These are phyloP conservation scores for Aphanocladium album DNA, from an alignment of 2,329 filamentous ascomycete genomes.

Conservation along the genomic window DNA sequence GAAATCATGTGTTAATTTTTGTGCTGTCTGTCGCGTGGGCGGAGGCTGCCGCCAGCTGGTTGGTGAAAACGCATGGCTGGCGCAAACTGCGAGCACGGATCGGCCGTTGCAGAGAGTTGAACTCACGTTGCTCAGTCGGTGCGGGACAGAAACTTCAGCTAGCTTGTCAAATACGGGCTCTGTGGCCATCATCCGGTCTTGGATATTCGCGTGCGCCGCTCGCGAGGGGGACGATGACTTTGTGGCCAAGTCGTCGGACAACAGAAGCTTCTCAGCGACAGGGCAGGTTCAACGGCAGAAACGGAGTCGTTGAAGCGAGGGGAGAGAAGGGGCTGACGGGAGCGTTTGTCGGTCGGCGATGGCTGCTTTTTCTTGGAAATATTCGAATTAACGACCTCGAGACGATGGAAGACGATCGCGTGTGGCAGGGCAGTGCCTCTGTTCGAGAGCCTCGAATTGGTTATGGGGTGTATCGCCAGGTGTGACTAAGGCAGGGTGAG, in stretches of 20 bases:
- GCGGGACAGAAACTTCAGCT: constrained; percentile 49
- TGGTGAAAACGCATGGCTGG: constrained; percentile 6
- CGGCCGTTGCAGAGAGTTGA: not conserved
- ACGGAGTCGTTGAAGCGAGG: constrained; percentile 1
- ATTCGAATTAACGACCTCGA: constrained; percentile 5
- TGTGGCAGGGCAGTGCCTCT: constrained; percentile 3
- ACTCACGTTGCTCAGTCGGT: constrained; percentile 43
- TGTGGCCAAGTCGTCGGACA: constrained; percentile 23
- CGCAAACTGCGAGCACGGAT: constrained; percentile 2
- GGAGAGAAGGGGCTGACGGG: not conserved
- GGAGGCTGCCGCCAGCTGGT: not conserved
- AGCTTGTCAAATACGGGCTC: constrained; percentile 51
- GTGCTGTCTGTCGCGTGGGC: not conserved
- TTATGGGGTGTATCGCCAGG: constrained; percentile 9
- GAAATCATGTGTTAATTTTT: not conserved
- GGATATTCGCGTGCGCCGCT: constrained; percentile 30
- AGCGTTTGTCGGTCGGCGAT: not conserved
- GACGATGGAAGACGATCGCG: constrained; percentile 9
- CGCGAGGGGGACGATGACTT: constrained; percentile 18
- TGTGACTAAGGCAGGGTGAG: constrained; percentile 15
- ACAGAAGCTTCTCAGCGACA: constrained; percentile 5
- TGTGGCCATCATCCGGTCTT: constrained; percentile 62
- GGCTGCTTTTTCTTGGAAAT: not conserved
- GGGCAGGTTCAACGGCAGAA: not conserved
- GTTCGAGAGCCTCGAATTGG: constrained; percentile 9